A percentile compares a stretch with the other conserved stretches of the same genome.
Evolutionary conservation across 306 rosid species (phyloP).

Genomic region (Canavalia gladiata): DNA sequence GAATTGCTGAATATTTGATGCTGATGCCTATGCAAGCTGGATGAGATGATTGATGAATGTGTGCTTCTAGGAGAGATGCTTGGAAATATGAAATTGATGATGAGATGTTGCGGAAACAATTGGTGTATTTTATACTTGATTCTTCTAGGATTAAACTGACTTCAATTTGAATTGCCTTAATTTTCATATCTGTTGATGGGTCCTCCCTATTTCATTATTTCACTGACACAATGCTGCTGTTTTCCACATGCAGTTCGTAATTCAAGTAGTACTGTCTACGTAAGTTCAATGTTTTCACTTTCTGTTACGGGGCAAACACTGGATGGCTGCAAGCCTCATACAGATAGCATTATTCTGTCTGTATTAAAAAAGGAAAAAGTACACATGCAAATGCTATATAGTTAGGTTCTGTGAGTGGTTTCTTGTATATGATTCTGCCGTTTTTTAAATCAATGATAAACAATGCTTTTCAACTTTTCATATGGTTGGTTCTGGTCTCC

Average conservation of each 20-base stretch:
- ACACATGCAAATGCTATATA: not conserved
- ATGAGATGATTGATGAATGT: not conserved
- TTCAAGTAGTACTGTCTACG: not conserved
- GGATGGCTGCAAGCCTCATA: not conserved
- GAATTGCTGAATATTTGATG: not conserved
- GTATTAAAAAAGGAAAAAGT: not conserved
- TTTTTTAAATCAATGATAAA: not conserved
- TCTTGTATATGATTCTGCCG: not conserved
- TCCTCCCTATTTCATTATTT: conserved; percentile 5
- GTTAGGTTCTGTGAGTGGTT: not conserved
- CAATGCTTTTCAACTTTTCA: not conserved
- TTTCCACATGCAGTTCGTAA: not conserved
- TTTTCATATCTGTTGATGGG: conserved; percentile 6
- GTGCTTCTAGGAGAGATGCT: not conserved
- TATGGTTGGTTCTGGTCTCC: not conserved
- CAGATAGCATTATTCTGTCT: not conserved
- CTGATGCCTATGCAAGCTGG: not conserved
- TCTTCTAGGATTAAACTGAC: conserved; percentile 28
- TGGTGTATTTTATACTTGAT: conserved; percentile 29
- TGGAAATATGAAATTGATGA: conserved; percentile 20
- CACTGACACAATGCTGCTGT: not conserved
- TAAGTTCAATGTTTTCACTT: conserved; percentile 25
- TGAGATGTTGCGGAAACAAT: conserved; percentile 37
- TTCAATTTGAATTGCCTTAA: conserved; percentile 9
- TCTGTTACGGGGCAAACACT: conserved; percentile 1